Conservation (phyloP, 192 early-diverging fungal genomes). For the Rhizoclosmatium sp. region DNA sequence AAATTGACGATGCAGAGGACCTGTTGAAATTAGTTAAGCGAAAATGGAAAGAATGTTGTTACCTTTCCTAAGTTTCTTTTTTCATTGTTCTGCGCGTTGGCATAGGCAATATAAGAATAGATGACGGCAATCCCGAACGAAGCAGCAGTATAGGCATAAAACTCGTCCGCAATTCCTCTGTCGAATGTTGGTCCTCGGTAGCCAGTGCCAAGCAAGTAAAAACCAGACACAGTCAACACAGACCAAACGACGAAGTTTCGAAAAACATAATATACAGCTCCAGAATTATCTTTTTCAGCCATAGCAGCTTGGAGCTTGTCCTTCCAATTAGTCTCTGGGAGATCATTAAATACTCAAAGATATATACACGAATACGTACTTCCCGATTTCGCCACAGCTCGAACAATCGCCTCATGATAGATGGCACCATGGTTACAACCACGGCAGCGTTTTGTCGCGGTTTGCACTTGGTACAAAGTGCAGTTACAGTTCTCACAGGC, state of each 20-base stretch:
- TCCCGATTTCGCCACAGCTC: not conserved
- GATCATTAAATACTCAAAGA: not conserved
- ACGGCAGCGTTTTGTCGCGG: constrained; percentile 26
- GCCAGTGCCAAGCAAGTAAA: constrained; percentile 10
- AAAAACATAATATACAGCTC: constrained; percentile 20
- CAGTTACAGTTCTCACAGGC: constrained; percentile 30
- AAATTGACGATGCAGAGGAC: constrained; percentile 28
- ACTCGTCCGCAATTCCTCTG: constrained; percentile 28
- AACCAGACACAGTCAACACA: not conserved
- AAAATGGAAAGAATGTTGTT: not conserved
- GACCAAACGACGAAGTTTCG: constrained; percentile 29
- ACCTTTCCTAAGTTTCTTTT: constrained; percentile 37
- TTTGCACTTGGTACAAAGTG: constrained; percentile 22
- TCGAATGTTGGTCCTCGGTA: constrained; percentile 12
- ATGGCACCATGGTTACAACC: constrained; percentile 29
- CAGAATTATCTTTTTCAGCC: constrained; percentile 27
- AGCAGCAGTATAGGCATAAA: constrained; percentile 35
- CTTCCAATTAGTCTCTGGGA: constrained; percentile 30
- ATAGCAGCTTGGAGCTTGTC: constrained; percentile 27
- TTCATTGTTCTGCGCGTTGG: constrained; percentile 24
- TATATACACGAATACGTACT: constrained; percentile 1
- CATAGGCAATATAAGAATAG: constrained; percentile 38
- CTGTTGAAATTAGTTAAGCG: constrained; percentile 3
- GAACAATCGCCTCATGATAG: constrained; percentile 11
- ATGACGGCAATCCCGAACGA: constrained; percentile 35